phyloP scores from a whole-genome alignment of 129 eudicot genomes.

The Saussurea involucrata region DNA sequence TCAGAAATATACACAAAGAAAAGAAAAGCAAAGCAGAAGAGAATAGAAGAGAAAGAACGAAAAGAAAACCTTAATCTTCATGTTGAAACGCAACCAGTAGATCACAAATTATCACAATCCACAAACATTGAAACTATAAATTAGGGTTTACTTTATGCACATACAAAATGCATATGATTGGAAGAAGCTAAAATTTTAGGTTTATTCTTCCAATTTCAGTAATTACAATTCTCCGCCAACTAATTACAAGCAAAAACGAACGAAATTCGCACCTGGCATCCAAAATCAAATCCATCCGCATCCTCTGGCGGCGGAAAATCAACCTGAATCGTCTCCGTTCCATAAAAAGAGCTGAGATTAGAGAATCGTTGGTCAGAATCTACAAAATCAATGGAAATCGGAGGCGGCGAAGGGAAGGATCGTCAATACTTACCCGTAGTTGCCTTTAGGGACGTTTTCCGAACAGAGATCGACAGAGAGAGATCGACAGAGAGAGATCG shows the following conservation, averaged over 20 bases:
- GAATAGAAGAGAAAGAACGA: no score
- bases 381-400: constrained; percentile 19
- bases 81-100: constrained; percentile 5
- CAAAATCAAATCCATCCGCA: constrained; percentile 27
- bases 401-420: constrained; percentile 18
- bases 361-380: constrained; percentile 36
- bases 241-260: neutral
- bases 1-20: no score
- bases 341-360: constrained; percentile 39
- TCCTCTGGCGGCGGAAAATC: constrained; percentile 10
- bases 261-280: constrained; percentile 51
- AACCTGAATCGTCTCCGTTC: constrained; percentile 35
- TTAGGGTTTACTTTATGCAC: neutral
- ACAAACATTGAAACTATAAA: neutral
- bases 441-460: no score
- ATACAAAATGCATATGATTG: neutral
- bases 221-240: neutral
- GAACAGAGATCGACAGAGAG: no score
- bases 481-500: no score
- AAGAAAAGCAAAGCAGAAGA: no score
- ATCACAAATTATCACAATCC: constrained; percentile 9
- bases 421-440: constrained; percentile 21
- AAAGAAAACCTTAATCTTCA: constrained; percentile 21
- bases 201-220: constrained; percentile 28
- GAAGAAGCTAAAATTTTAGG: neutral